Percentiles rank a stretch among this genome's conserved stretches.
Evolutionary conservation across 2,329 filamentous ascomycete genomes (phyloP).

Genomic region (Botrytis sinoallii): DNA sequence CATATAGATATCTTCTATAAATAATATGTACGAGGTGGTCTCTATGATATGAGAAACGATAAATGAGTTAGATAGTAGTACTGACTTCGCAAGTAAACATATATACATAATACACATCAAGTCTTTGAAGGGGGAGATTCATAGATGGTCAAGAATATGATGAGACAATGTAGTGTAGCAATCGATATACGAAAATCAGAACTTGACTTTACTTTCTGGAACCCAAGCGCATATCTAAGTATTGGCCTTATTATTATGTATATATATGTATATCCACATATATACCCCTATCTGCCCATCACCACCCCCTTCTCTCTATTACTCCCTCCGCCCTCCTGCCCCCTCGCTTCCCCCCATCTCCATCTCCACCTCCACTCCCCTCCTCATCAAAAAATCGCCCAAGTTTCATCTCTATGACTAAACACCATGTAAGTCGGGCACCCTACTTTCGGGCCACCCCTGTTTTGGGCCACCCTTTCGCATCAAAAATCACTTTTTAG

Average conservation of each 20-base stretch:
- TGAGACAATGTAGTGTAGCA: neutral
- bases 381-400: neutral
- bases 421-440: no score
- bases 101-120: no score
- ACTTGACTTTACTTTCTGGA: neutral
- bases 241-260: neutral
- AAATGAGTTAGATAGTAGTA: no score
- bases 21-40: no score
- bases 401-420: neutral
- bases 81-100: no score
- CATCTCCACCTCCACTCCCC: neutral
- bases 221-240: neutral
- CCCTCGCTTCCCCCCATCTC: neutral
- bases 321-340: neutral
- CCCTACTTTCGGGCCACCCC: no score
- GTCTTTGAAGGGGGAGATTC: no score
- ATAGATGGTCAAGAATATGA: neutral
- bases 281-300: neutral
- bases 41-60: no score
- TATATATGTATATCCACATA: neutral
- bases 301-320: neutral
- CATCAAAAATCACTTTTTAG: no score
- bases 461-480: no score
- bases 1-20: neutral
- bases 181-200: neutral